Evolutionary conservation across 2,329 filamentous ascomycete species (phyloP).

Genomic region (Clonostachys chloroleuca): DNA sequence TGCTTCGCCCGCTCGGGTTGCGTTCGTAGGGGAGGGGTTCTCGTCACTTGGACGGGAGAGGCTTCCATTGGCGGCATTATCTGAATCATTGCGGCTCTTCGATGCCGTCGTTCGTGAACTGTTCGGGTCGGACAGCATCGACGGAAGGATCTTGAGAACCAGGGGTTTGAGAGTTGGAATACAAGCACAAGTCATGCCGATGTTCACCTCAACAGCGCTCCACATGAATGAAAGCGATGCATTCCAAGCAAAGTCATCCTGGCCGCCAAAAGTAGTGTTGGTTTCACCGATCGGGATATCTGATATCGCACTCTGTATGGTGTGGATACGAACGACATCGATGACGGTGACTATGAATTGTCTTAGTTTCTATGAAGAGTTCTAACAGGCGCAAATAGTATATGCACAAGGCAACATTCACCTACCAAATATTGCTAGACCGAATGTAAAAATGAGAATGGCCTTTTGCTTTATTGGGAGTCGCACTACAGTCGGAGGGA

Average conservation of each 20-base stretch:
- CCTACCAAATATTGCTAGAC: conserved; percentile 67
- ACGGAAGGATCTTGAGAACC: conserved; percentile 59
- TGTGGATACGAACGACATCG: conserved; percentile 86
- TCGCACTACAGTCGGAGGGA: conserved; percentile 82
- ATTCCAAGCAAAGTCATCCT: conserved; percentile 62
- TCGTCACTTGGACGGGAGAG: conserved; percentile 7
- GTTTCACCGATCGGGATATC: conserved; percentile 26
- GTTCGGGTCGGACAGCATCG: conserved; percentile 36
- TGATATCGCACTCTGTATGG: conserved; percentile 70
- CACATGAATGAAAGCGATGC: conserved; percentile 87
- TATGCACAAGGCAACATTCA: neutral
- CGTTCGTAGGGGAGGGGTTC: conserved; percentile 8
- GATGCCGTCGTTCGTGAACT: conserved; percentile 6
- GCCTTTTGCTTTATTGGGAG: conserved; percentile 82
- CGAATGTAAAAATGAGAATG: conserved; percentile 82
- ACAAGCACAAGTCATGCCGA: conserved; percentile 86
- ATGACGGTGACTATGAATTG: conserved; percentile 66
- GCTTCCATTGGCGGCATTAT: conserved; percentile 2
- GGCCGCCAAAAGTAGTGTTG: conserved; percentile 44
- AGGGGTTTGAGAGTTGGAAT: conserved; percentile 91
- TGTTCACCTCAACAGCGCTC: conserved; percentile 87
- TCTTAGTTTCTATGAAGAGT: neutral
- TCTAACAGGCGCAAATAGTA: neutral
- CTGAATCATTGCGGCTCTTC: conserved; percentile 4
- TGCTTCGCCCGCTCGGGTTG: conserved; percentile 4